Evolutionary conservation across 2,329 filamentous ascomycete genomes (phyloP).

Genomic region (Fusarium sp.): DNA sequence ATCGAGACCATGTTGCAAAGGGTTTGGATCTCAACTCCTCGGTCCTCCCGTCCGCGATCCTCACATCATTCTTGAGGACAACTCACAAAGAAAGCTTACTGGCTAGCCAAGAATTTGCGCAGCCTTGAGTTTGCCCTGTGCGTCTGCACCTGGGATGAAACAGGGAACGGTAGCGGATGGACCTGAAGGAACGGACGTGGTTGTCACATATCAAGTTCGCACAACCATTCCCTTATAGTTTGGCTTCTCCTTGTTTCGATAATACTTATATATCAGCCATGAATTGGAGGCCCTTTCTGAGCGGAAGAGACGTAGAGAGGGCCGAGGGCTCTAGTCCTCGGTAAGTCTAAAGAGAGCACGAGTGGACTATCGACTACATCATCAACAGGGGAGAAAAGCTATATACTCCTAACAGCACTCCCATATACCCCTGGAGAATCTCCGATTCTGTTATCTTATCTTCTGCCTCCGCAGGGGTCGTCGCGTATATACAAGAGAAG

Average conservation of each 20-base stretch:
- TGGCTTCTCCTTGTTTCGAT: not conserved
- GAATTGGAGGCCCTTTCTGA: not conserved
- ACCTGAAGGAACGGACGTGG: not conserved
- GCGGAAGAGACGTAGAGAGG: not conserved
- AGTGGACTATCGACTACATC: not conserved
- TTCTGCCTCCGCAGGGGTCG: not conserved
- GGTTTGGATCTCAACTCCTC: not conserved
- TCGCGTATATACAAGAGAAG: not conserved
- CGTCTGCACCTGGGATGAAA: not conserved
- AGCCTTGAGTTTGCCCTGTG: not conserved
- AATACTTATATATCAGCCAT: not conserved
- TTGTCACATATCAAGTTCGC: not conserved
- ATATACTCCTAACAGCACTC: not conserved
- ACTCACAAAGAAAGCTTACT: not conserved
- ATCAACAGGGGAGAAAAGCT: not conserved
- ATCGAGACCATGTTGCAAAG: not conserved
- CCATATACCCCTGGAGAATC: not conserved
- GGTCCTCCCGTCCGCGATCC: not conserved
- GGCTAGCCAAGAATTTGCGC: not conserved
- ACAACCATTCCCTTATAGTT: not conserved
- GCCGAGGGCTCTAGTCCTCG: not conserved
- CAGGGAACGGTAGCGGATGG: not conserved
- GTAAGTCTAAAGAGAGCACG: not conserved
- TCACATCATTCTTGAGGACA: not conserved
- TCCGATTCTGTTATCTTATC: rapidly evolving